A percentile compares a stretch with the other conserved stretches of the same genome.
phyloP scores from a whole-genome alignment of 768 basidiomycete species.

The Auricularia cornea region DNA sequence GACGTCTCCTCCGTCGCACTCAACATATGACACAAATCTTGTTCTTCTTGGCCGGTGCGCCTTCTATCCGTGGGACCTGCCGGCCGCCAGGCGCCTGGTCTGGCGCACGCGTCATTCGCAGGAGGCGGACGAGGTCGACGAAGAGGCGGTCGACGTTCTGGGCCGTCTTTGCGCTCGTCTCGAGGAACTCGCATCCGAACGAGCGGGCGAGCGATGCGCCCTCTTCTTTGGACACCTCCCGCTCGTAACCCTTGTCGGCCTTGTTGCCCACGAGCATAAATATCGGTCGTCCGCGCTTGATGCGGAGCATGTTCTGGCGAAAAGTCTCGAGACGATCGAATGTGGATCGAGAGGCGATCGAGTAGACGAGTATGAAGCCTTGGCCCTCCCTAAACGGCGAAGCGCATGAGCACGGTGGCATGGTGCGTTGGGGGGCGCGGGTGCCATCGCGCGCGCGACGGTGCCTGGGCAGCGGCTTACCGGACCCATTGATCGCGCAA shows the following conservation, averaged over 20 bases:
- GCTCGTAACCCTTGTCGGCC: constrained; percentile 82
- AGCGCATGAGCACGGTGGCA: neutral
- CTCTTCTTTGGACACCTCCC: constrained; percentile 88
- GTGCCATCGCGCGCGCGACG: neutral
- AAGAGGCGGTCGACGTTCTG: constrained; percentile 88
- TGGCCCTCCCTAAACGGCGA: constrained; percentile 69
- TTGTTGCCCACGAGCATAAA: constrained; percentile 98
- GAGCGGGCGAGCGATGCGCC: constrained; percentile 71
- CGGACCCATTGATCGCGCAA: constrained; percentile 97
- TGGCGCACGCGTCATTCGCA: constrained; percentile 33
- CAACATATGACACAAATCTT: neutral
- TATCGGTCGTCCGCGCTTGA: constrained; percentile 76
- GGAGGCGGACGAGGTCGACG: constrained; percentile 73
- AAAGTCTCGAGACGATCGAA: constrained; percentile 88
- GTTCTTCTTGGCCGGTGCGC: neutral
- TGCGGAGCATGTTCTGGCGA: constrained; percentile 81
- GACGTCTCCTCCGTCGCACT: constrained; percentile 61
- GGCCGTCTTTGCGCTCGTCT: constrained; percentile 94
- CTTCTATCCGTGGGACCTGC: neutral
- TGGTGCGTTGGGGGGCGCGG: neutral
- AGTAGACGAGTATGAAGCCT: constrained; percentile 96
- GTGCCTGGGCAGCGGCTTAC: constrained; percentile 38
- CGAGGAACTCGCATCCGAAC: constrained; percentile 89
- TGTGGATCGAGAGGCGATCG: constrained; percentile 87
- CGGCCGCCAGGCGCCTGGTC: neutral